Base-by-base conservation (phyloP, 306 rosid species). In the Cucumis melo region DNA sequence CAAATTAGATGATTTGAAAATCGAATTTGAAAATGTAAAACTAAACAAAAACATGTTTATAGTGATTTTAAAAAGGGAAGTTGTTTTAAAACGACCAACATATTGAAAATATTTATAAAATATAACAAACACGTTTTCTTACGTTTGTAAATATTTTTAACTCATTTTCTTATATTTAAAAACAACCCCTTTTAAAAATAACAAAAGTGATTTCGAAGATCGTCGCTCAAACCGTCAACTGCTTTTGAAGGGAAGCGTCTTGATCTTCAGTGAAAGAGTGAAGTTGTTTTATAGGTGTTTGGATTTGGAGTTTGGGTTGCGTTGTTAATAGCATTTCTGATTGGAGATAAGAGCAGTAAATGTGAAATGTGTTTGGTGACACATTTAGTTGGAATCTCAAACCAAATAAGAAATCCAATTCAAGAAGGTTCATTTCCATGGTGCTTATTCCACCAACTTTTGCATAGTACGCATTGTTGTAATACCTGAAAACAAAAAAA, bases 371-470 rank as follows among this genome's bases (percentile, higher is more conserved):
- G 20, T 66, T 77, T 17, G 93, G 89, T 51, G 96, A 89, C 56
- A 93, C 96, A 78, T 91, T 91, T 44, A 91, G 79, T 70, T 85
- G 79, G 53, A 93, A 93, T 16, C 97, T 87, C 81, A 93, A 87
- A 17, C 98, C 97, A 82, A 93, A 93, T 75, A 93, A 66, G 78
- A 93, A 91, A 50, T 93, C 98, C 82, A 93, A 77, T 70, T 93
- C 97, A 54, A 93, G 96, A 75, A 84, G 83, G 78, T 93, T 93
- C 93, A 93, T 91, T 82, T 93, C 98, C 53, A 82, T 58, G 21
- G 92, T 91, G 78, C 92, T 89, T 65, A 93, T 93, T 78, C 98
- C 97, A 80, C 98, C 98, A 75, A 93, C 96, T 86, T 90, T 93
- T 23, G 93, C 98, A 86, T 87, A 93, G 88, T 87, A 93, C 3